These are phyloP conservation scores for Nicotiana paniculata DNA, from an alignment of 257 asterid genomes.

Conservation along the genomic window DNA sequence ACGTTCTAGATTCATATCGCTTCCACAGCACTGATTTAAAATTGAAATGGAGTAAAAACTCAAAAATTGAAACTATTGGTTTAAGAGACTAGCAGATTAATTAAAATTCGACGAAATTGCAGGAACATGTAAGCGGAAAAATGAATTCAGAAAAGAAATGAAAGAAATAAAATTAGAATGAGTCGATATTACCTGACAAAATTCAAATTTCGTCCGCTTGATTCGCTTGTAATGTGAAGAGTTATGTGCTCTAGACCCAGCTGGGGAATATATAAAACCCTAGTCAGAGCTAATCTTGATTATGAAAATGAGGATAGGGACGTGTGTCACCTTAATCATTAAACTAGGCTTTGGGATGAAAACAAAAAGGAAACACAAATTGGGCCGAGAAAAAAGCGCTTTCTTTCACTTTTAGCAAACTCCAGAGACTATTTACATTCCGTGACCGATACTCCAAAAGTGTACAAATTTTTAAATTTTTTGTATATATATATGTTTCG, in stretches of 20 bases:
- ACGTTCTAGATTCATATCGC: background rate
- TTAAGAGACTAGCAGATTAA: background rate
- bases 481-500: too few species aligned
- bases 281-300: background rate
- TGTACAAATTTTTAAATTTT: too few species aligned
- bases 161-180: background rate
- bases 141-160: background rate
- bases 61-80: background rate
- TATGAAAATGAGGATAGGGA: background rate
- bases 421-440: too few species aligned
- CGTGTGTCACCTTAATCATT: background rate
- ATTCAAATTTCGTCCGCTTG: background rate
- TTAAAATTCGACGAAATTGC: background rate
- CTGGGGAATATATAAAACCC: background rate
- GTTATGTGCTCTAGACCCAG: background rate
- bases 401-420: too few species aligned
- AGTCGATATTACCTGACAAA: background rate
- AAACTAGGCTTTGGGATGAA: background rate
- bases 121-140: background rate
- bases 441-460: too few species aligned
- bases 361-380: background rate
- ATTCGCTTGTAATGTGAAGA: background rate
- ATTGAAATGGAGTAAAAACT: background rate
- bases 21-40: background rate
- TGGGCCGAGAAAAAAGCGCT: background rate